Percentiles rank a stretch among this genome's conserved stretches.
These are phyloP conservation scores for Apostasia shenzhenica DNA, from an alignment of 106 monocot genomes.

Conservation along the genomic window DNA sequence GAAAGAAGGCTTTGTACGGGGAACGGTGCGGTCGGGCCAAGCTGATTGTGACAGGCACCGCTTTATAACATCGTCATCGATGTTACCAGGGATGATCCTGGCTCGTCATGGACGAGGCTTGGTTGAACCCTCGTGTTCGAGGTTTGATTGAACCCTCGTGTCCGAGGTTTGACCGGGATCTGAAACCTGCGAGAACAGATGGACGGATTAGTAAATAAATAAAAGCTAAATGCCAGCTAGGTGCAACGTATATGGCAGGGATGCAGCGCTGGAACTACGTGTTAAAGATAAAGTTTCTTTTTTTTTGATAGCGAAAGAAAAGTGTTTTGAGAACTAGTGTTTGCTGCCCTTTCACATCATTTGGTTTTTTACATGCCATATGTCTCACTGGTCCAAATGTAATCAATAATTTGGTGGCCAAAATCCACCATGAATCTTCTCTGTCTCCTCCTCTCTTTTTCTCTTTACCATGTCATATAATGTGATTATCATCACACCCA, in stretches of 20 bases:
- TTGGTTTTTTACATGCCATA: neutral
- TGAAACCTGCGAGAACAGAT: too few species aligned
- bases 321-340: too few species aligned
- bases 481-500: neutral
- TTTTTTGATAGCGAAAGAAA: neutral
- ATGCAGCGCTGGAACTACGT: too few species aligned
- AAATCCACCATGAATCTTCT: neutral
- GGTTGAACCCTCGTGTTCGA: too few species aligned
- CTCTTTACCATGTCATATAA: neutral
- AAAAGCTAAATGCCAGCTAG: neutral
- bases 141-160: too few species aligned
- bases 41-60: too few species aligned
- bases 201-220: neutral
- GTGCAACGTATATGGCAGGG: neutral
- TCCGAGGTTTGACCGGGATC: too few species aligned
- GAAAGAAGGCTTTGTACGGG: too few species aligned
- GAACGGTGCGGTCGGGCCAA: too few species aligned
- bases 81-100: too few species aligned
- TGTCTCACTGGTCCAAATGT: neutral
- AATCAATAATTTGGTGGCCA: neutral
- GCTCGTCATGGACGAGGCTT: too few species aligned
- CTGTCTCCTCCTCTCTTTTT: neutral
- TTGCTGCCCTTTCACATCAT: slow-evolving; percentile 4
- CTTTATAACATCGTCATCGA: too few species aligned
- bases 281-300: neutral